phyloP scores from a whole-genome alignment of 129 eudicot genomes.

The Logfia minima region DNA sequence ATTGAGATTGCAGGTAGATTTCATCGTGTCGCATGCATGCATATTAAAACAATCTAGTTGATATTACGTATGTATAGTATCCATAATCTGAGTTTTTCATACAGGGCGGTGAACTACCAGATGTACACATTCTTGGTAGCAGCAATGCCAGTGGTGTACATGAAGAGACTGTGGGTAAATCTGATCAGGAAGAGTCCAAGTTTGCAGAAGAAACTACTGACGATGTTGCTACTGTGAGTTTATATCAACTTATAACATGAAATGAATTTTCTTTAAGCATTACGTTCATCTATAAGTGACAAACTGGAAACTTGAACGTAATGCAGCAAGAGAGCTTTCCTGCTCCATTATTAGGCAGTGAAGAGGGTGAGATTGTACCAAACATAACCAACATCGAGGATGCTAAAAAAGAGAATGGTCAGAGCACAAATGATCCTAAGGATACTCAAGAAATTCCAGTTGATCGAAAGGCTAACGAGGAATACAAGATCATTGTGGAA shows the following conservation, averaged over 20 bases:
- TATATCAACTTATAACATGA: background rate
- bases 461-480: constrained; percentile 13
- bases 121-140: background rate
- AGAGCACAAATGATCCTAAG: background rate
- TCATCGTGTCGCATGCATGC: background rate
- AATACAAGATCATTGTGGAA: constrained; percentile 14
- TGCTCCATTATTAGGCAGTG: background rate
- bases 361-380: background rate
- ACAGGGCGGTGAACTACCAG: constrained; percentile 17
- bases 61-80: background rate
- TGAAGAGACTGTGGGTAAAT: background rate
- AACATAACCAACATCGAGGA: background rate
- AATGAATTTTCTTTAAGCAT: background rate
- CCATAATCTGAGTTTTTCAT: constrained; percentile 10
- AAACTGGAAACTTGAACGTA: background rate
- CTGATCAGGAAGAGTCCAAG: constrained; percentile 20
- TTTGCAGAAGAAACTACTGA: background rate
- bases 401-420: constrained; percentile 7
- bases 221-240: background rate
- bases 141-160: constrained; percentile 12
- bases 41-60: background rate
- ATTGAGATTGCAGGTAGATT: constrained; percentile 32
- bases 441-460: background rate
- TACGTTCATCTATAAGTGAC: background rate
- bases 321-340: constrained; percentile 24